These are phyloP conservation scores for Parathielavia appendiculata DNA, from an alignment of 495 filamentous ascomycete species.

Conservation along the genomic window DNA sequence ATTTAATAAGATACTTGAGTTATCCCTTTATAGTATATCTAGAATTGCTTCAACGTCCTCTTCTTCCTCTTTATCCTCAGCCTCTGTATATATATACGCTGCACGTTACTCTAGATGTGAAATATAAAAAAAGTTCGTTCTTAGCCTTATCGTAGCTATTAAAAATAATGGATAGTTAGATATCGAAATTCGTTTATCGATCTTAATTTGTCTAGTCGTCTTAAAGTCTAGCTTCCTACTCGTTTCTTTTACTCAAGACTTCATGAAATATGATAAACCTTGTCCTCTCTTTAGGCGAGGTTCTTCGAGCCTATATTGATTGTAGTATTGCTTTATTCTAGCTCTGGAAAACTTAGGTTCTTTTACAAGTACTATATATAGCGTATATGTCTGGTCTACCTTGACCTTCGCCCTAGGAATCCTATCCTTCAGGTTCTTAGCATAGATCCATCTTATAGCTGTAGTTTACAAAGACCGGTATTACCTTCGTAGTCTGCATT, in stretches of 20 bases:
- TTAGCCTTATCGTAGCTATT: not conserved
- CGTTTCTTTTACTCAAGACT: too few relatives aligned
- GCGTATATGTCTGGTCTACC: not conserved
- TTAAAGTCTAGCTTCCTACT: not conserved
- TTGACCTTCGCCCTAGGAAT: not conserved
- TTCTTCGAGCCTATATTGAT: conserved; percentile 4
- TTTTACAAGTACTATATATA: not conserved
- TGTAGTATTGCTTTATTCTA: not conserved
- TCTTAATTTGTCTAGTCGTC: not conserved
- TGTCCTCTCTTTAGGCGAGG: not conserved
- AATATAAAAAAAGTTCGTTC: not conserved
- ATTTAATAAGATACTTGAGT: not conserved
- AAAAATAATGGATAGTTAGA: not conserved
- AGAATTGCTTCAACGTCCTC: not conserved
- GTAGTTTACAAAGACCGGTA: not conserved
- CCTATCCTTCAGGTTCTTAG: not conserved
- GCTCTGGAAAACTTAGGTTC: not conserved
- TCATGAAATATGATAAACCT: conserved; percentile 1
- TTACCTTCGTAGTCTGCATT: not conserved
- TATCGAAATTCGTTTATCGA: not conserved
- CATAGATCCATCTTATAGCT: not conserved
- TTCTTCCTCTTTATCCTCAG: conserved; percentile 1
- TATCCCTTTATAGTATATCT: not conserved
- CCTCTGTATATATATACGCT: not conserved
- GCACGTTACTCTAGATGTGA: not conserved